A percentile compares a stretch with the other conserved stretches of the same genome.
These are phyloP conservation scores for Pythium myriotylum DNA, from an alignment of 352 stramenopile genomes.

Conservation along the genomic window DNA sequence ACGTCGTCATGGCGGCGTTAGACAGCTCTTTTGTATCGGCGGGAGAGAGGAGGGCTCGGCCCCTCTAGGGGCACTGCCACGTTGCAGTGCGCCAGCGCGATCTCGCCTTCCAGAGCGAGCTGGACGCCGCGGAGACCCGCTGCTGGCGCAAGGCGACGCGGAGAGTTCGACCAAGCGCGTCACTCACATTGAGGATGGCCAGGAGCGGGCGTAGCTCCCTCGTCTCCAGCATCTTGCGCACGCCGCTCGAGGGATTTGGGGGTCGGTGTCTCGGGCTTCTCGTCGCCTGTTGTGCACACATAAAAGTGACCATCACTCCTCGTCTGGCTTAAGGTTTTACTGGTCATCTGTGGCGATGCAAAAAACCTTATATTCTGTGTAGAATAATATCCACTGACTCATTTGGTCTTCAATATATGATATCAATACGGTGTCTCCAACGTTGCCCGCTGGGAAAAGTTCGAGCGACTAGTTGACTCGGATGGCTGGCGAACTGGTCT, in stretches of 20 bases:
- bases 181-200: conserved; percentile 81
- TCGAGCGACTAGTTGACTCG: neutral
- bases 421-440: neutral
- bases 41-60: too few relatives aligned
- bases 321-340: conserved; percentile 16
- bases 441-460: neutral
- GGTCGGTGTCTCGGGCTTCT: conserved; percentile 25
- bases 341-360: neutral
- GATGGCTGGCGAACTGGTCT: neutral
- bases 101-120: neutral
- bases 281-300: conserved; percentile 27
- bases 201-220: conserved; percentile 82
- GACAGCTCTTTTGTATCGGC: neutral
- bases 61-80: neutral
- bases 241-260: conserved; percentile 12
- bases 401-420: conserved; percentile 13
- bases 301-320: conserved; percentile 28
- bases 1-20: too few relatives aligned
- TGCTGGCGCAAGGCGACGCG: neutral
- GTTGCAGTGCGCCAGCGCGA: conserved; percentile 5
- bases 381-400: conserved; percentile 5
- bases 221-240: conserved; percentile 69
- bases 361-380: conserved; percentile 23
- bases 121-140: neutral
- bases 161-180: neutral